Base-by-base conservation (phyloP, 176 grass and related monocot species). In the Chloris gayana region DNA sequence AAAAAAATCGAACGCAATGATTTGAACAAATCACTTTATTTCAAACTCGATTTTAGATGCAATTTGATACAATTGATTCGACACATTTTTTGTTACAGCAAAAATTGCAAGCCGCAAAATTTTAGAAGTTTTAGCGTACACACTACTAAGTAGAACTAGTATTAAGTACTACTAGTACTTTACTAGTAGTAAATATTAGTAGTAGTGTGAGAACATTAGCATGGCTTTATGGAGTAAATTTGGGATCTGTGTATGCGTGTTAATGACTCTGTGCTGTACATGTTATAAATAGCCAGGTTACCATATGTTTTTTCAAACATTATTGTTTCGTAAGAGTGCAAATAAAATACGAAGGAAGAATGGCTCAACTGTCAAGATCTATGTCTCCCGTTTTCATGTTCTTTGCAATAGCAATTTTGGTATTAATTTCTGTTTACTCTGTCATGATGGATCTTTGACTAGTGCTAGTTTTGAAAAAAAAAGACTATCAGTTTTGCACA, bases 351-450 rank as follows among this genome's bases (percentile, higher is more conserved):
- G 37, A 37, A 37, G 35, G 67, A 51, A 87, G 47, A 26, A 83
- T 86, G 84, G 39, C 37, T 74, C 61, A 32, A 26, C 49, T 65
- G 4, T 41, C 45, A 4, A 14, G 27, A 49, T 59, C 15, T 66
- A 10, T 78, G 58, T 57, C 67, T 59, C 41, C 50, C 46, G 25
- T 64, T 73, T 77, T 78, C 12, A 32, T 75, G 17, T n/a, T 87
- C 22, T 29, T 87, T 5, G 59, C 35, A 22, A 19, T 87, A 58
- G 11, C 49, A 26, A 38, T 78, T 57, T n/a, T 38, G 74, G 85
- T 78, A 83, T 10, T 49, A 17, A 49, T 78, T 78, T n/a, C 12
- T 65, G 10, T 6, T 21, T 49, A 56, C 19, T 56, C 51, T 56
- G 19, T 56, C 51, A n/a, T 56, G 7, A 37, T 6, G 7, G 35